phyloP scores from a whole-genome alignment of 2,329 filamentous ascomycete genomes.

The Pseudocercospora fijiensis region DNA sequence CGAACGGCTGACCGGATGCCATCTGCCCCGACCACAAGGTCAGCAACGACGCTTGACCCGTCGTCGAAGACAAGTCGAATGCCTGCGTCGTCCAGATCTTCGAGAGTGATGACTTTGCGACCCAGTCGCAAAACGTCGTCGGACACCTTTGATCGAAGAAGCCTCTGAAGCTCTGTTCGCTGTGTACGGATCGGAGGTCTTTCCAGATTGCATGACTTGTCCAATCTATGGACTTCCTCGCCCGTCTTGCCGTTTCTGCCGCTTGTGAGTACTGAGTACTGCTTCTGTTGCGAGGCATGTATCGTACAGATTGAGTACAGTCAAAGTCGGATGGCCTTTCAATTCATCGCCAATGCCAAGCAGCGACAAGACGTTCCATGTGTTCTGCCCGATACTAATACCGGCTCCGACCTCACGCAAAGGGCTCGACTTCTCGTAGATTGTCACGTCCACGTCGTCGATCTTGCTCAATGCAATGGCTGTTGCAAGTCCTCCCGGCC shows the following conservation, averaged over 20 bases:
- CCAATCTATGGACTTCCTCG: slow-evolving; percentile 16
- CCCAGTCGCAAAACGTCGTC: slow-evolving; percentile 46
- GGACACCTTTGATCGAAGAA: slow-evolving; percentile 50
- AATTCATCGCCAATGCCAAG: slow-evolving; percentile 46
- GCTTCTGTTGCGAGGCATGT: background rate
- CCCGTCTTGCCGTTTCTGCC: slow-evolving; percentile 23
- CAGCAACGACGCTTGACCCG: slow-evolving; percentile 18
- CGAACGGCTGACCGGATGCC: slow-evolving; percentile 54
- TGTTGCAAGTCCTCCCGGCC: slow-evolving; percentile 37
- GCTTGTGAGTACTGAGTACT: background rate
- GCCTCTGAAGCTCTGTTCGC: slow-evolving; percentile 47
- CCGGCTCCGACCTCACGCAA: slow-evolving; percentile 52
- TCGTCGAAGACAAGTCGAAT: slow-evolving; percentile 51
- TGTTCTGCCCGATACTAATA: slow-evolving; percentile 49
- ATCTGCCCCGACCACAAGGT: slow-evolving; percentile 49
- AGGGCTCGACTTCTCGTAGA: slow-evolving; percentile 49
- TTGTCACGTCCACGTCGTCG: slow-evolving; percentile 43
- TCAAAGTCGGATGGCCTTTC: slow-evolving; percentile 22
- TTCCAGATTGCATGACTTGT: slow-evolving; percentile 7
- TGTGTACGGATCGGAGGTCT: slow-evolving; percentile 22
- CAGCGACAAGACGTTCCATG: slow-evolving; percentile 50
- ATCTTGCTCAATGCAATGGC: slow-evolving; percentile 38
- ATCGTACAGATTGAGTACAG: slow-evolving; percentile 19
- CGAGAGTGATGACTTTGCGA: slow-evolving; percentile 46
- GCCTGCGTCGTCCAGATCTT: slow-evolving; percentile 41